Base-by-base conservation (phyloP, 129 eudicot genomes). In the Sambucus nigra region DNA sequence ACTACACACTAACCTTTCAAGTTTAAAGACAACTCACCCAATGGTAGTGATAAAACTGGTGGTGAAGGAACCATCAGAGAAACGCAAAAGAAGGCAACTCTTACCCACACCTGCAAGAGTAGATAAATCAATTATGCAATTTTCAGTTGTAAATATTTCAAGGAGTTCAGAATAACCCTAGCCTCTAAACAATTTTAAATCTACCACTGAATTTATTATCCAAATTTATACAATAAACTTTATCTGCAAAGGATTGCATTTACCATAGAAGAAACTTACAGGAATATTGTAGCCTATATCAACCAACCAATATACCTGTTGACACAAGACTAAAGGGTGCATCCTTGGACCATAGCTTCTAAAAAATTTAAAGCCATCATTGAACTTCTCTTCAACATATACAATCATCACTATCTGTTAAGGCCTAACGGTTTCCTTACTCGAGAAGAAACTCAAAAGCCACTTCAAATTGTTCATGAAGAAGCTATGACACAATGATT, bases 31-130 rank as follows among this genome's bases (percentile, higher is more conserved):
- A 33, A 40, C 70, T 51, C 23, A 72, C 94, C 80, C 82, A 3
- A 81, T 81, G 56, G 89, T 81, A 17, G 76, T 83, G 73, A 83
- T 75, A 51, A 83, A 83, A 63, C 94, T 82, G 23, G 92, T 82
- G 7, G 92, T 82, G 63, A 83, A 79, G 49, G 83, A 75, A 47
- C 92, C 94, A 78, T 78, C 86, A 49, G 82, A 78, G 61, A 78
- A 75, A 63, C 86, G 82, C 75, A 79, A 55, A 51, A 79, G 86
- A 55, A 82, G 82, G 58, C 93, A 82, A 78, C 82, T 74, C 77
- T 78, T 71, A 57, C 85, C 86, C 53, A 82, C 92, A 65, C 92
- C 92, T 82, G 72, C 73, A 73, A 60, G 57, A 13, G 26, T 13
- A 42, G 27, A 45, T 20, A 33, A 46, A 27, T 7, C 48, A 55